Evolutionary conservation across 2,329 filamentous ascomycete species (phyloP), one percentile per base, ranked within the genome.

Genomic region (Pseudogymnoascus sp.): DNA sequence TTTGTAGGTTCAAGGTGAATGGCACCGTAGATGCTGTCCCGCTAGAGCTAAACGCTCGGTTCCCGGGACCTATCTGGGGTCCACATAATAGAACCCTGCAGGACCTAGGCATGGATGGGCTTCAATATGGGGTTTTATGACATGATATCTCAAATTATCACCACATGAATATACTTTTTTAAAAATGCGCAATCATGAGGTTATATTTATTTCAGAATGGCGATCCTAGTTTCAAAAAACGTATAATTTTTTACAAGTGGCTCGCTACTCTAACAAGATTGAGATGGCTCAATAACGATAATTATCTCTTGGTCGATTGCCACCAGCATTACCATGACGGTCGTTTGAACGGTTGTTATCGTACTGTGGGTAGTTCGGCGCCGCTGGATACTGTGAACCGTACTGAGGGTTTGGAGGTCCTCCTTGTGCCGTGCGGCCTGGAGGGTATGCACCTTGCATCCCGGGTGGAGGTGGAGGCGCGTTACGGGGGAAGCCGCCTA

Each of bases 391-490:
- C 21, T 56, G 38, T 59, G 60, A 33, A 13, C 44, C 38, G 17
- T 62, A 59, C 38, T 62, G 38, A 33, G 29, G 2, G 23, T 31
- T 53, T 31, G 46, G 21, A 1, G 35, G 31, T 15, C 50, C 29
- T 38, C 61, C 67, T 26, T 61, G 64, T 63, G 69, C 68, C 9
- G 67, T 65, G 50, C 65, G 60, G n/a, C 60, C 37, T 19, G 60
- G 46, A 62, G 37, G 21, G 40, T 62, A 62, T 42, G 40, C 6
- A 62, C n/a, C 67, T 63, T 71, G 70, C 6, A 59, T 63, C 21
- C 72, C 73, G 6, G 74, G 72, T 2, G 79, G 78, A n/a, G 79
- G 79, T 21, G 80, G 79, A 3, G 80, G 80, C 11, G 77, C 79
- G 15, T 75, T 69, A 15, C 77, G 70, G 3, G 76, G 77, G 66